A percentile compares a stretch with the other conserved stretches of the same genome.
phyloP scores from a whole-genome alignment of 2,329 filamentous ascomycete species.

The Botryotinia narcissicola region DNA sequence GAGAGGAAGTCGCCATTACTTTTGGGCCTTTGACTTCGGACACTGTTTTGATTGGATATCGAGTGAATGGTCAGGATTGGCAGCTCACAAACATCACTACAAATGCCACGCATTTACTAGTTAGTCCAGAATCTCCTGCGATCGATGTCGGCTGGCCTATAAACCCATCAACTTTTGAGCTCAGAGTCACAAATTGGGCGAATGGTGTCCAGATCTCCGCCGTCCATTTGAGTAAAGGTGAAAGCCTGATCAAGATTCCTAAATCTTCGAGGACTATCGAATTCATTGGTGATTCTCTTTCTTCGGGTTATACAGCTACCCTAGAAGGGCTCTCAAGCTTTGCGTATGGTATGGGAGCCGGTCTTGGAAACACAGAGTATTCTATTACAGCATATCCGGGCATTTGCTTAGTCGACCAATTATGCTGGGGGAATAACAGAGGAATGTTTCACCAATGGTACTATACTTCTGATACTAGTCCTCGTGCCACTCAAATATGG shows the following conservation, averaged over 20 bases:
- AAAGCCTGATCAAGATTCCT: constrained; percentile 46
- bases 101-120: constrained; percentile 54
- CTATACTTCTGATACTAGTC: constrained; percentile 52
- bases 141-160: constrained; percentile 45
- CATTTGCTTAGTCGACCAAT: constrained; percentile 54
- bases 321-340: constrained; percentile 58
- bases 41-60: constrained; percentile 53
- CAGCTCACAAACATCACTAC: constrained; percentile 59
- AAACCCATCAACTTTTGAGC: constrained; percentile 51
- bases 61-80: constrained; percentile 59
- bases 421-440: constrained; percentile 53
- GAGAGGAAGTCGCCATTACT: constrained; percentile 29
- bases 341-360: constrained; percentile 53
- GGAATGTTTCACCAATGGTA: constrained; percentile 57
- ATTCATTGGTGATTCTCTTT: constrained; percentile 50
- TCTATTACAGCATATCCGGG: constrained; percentile 57
- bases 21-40: constrained; percentile 35
- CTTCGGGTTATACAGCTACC: constrained; percentile 55
- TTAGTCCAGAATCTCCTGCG: constrained; percentile 46
- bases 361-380: constrained; percentile 58
- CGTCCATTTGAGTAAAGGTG: constrained; percentile 48
- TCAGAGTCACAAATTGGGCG: constrained; percentile 61
- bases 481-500: constrained; percentile 28
- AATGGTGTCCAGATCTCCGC: constrained; percentile 56
- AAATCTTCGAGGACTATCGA: constrained; percentile 42